Evolutionary conservation across 768 basidiomycete genomes (phyloP), one percentile per base, ranked within the genome.

Genomic region (Leccinum subgranulosum): DNA sequence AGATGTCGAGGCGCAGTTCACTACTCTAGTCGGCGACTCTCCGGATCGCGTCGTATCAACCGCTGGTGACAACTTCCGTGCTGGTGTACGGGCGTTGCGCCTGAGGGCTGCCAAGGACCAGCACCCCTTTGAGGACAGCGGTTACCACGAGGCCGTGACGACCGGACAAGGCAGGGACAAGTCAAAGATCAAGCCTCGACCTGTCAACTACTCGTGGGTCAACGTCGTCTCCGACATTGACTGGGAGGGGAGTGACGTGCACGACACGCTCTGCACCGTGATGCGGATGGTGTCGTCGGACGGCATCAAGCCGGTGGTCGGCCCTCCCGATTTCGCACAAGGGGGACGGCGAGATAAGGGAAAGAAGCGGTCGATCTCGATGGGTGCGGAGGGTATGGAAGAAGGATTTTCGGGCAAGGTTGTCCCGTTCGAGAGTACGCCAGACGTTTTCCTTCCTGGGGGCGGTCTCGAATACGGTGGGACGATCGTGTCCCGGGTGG

Each of bases 161-260:
- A 61, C 43, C 46, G 53, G 60, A 45, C 50, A 61, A 19, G 68
- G 60, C 67, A 73, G 62, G 47, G 62, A 73, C 19, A 69, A 68
- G 33, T 41, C 39, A 41, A 75, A 51, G 76, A 77, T 61, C 52
- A 64, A 73, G 68, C 66, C 70, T 43, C 74, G 76, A n/a, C 66
- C 71, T 56, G 84, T 90, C 28, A 85, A 84, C 49, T 93, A 93
- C 70, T 84, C 86, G 19, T 94, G 91, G 90, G 83, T 93, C n/a
- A 86, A 83, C 66, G 75, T 85, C 39, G 83, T 84, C 34, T 87
- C 88, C 59, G 92, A 92, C 67, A 83, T 92, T 29, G 92, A 93
- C 69, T 87, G 85, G 79, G 88, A 92, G 64, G 92, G 92, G 27
- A 80, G 84, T 56, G 87, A 91, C 68, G 80, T 92, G 53, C 76